Evolutionary conservation across 2,329 filamentous ascomycete genomes (phyloP).

Genomic region (Emergomyces pasteurianus): DNA sequence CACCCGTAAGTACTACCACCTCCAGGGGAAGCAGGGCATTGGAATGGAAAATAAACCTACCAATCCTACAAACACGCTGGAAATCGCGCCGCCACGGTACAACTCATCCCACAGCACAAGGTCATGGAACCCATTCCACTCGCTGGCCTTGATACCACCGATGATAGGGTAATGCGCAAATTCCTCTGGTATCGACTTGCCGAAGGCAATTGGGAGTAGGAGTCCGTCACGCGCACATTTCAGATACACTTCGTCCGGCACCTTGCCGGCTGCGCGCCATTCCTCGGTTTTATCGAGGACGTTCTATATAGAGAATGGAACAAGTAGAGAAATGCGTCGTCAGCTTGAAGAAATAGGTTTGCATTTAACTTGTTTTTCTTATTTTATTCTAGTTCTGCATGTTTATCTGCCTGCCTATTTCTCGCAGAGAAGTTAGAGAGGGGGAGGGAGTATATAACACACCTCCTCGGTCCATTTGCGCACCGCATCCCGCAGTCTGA

Average conservation of each 20-base stretch:
- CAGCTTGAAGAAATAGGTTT: neutral
- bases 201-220: neutral
- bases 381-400: neutral
- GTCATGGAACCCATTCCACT: slow-evolving; percentile 2
- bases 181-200: slow-evolving; percentile 1
- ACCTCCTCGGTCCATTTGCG: slow-evolving; percentile 1
- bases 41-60: slow-evolving; percentile 1
- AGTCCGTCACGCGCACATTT: slow-evolving; percentile 1
- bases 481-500: neutral
- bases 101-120: slow-evolving; percentile 2
- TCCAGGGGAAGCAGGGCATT: neutral
- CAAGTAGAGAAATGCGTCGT: too few relatives aligned
- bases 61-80: neutral
- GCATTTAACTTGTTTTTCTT: neutral
- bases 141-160: slow-evolving; percentile 1
- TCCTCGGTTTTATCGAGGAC: neutral
- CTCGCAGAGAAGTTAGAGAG: neutral
- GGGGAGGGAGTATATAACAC: neutral
- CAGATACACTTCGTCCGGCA: neutral
- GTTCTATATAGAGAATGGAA: too few relatives aligned
- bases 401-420: neutral
- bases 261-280: neutral
- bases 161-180: slow-evolving; percentile 1
- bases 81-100: neutral
- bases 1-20: neutral